Evolutionary conservation across 2,329 filamentous ascomycete species (phyloP).

Genomic region (Colletotrichum falcatum): DNA sequence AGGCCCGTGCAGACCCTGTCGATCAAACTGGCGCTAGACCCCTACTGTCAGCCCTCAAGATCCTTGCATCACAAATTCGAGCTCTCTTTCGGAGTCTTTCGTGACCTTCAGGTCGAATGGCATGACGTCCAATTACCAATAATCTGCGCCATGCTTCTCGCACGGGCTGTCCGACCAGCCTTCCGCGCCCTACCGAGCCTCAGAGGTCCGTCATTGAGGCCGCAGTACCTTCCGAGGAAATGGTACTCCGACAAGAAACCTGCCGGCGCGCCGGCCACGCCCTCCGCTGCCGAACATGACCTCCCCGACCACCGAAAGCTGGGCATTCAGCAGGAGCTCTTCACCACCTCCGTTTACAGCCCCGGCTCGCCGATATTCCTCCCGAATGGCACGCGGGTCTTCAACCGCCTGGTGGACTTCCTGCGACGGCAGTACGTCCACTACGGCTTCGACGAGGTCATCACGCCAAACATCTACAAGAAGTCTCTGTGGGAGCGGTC

Average conservation of each 20-base stretch:
- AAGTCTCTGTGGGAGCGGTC: slow-evolving; percentile 87
- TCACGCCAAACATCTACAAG: slow-evolving; percentile 93
- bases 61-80: slow-evolving; percentile 30
- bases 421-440: slow-evolving; percentile 85
- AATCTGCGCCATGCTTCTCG: slow-evolving; percentile 45
- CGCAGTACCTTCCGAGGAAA: slow-evolving; percentile 7
- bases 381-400: slow-evolving; percentile 83
- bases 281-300: slow-evolving; percentile 27
- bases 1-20: slow-evolving; percentile 15
- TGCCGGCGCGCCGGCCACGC: neutral
- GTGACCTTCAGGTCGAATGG: slow-evolving; percentile 9
- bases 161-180: slow-evolving; percentile 42
- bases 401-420: slow-evolving; percentile 86
- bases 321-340: slow-evolving; percentile 77
- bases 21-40: slow-evolving; percentile 5
- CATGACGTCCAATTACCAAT: slow-evolving; percentile 33
- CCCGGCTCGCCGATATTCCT: slow-evolving; percentile 89
- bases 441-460: slow-evolving; percentile 89
- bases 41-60: slow-evolving; percentile 28
- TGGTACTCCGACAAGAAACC: slow-evolving; percentile 36
- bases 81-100: slow-evolving; percentile 8
- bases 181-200: slow-evolving; percentile 28
- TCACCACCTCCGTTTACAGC: slow-evolving; percentile 82
- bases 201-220: neutral
- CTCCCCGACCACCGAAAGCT: slow-evolving; percentile 70